Evolutionary conservation across 169 alveolate genomes (phyloP).

Genomic region (Cryptosporidium ryanae): DNA sequence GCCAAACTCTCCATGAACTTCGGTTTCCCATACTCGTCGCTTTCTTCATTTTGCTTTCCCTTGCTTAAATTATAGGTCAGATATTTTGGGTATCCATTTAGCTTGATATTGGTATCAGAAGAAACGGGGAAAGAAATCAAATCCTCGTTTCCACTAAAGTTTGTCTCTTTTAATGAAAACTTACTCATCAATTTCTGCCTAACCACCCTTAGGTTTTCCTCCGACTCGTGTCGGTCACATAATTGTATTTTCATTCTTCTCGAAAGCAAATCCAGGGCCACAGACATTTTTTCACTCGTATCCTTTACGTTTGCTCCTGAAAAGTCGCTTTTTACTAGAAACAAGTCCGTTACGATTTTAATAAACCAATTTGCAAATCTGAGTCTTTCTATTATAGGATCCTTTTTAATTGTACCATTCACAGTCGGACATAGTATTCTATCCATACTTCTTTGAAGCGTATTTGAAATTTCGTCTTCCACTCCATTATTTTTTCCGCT

Average conservation of each 20-base stretch:
- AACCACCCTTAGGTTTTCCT: neutral
- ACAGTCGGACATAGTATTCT: neutral
- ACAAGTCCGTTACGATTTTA: neutral
- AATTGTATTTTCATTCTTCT: neutral
- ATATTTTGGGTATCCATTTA: conserved; percentile 48
- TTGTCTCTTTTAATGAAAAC: conserved; percentile 9
- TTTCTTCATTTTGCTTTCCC: neutral
- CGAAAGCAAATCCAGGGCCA: conserved; percentile 8
- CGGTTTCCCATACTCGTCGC: conserved; percentile 19
- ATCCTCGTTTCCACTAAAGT: neutral
- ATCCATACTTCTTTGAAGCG: conserved; percentile 1
- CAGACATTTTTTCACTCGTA: neutral
- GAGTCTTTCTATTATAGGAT: conserved; percentile 7
- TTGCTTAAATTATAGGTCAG: conserved; percentile 24
- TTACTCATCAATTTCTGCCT: conserved; percentile 12
- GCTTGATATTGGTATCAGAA: conserved; percentile 10
- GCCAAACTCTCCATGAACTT: conserved; percentile 3
- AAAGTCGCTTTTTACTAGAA: neutral
- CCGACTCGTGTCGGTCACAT: neutral
- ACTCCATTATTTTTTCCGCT: neutral
- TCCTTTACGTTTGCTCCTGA: neutral
- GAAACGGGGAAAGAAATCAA: conserved; percentile 24
- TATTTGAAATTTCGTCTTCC: neutral
- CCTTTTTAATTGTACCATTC: neutral
- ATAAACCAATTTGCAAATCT: conserved; percentile 55